Evolutionary conservation across 78 protist genomes (phyloP), one percentile per base, ranked within the genome.

Genomic region (Tieghemostelium lacteum): DNA sequence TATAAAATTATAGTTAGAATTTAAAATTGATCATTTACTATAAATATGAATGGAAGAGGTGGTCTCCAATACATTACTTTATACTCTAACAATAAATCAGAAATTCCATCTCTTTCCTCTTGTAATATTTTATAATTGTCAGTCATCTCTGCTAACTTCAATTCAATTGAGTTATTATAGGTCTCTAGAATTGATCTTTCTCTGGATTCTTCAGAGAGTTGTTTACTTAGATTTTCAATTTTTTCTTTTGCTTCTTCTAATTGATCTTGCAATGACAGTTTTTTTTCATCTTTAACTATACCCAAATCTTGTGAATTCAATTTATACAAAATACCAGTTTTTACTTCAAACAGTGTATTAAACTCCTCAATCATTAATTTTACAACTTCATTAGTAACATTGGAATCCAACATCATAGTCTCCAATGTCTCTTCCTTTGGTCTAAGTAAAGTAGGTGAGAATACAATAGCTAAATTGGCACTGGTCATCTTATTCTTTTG

Each of bases 351-450:
- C 28, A 83, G 39, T 69, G 55, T 50, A 58, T 83, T 55, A 55
- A 83, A 83, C 33, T 83, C 89, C 22, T 83, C 89, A 28, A 83
- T 69, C 57, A 83, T 45, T 0, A 37, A 14, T 40, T 61, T 83
- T n/a, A 66, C 77, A 29, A 83, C 60, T 7, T 83, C 89, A 33
- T 37, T 83, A 5, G 65, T 83, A 39, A 29, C 36, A 29, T 83
- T 83, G 10, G 77, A 67, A 17, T 72, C 75, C 17, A 45, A 69
- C 89, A 83, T 83, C 93, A 87, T 87, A 7, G 93, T 52, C 24
- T 73, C 86, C 14, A 88, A 54, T 10, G 73, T 73, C 37, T 88
- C 94, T 55, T 88, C 94, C 60, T 73, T 73, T 28, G 88, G 83
- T 66, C 86, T 62, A 3, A 88, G 31, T 28, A 88, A 33, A 22